Base-by-base conservation (phyloP, 148 eudicot species). In the Rhododendron mucronatum region DNA sequence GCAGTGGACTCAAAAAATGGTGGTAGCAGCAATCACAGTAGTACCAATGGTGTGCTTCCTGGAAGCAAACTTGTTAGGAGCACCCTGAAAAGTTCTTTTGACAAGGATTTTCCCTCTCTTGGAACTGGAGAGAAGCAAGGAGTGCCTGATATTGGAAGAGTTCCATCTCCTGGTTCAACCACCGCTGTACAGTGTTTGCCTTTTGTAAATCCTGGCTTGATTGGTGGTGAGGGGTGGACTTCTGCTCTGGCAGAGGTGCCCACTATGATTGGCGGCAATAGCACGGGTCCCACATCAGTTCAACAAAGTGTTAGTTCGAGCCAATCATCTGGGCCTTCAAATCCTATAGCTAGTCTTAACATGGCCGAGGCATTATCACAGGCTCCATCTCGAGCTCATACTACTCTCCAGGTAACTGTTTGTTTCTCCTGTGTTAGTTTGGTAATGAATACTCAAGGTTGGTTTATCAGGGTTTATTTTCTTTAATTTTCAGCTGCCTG, bases 301-400 rank as follows among this genome's bases (percentile, higher is more conserved):
- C 86, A 77, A 67, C 89, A 84, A 88, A 33, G 76, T 4, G 15
- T 82, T 80, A 80, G 47, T 85, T 55, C 89, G 11, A 61, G 85
- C 80, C 75, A 92, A 45, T 21, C 86, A 2, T 86, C 93, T 47
- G 86, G 87, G 61, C 78, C 88, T 78, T 90, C 91, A 37, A 89
- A 86, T 84, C 41, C 89, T 23, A 80, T 85, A 39, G 82, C 83
- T 78, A 94, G 94, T 87, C 96, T 91, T 80, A 95, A 93, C 82
- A 95, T 94, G 98, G 98, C 98, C 20, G 99, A 95, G 88, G 89
- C 98, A 74, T 88, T 94, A 88, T 90, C 94, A 41, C 99, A 95
- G 91, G 93, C 92, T 87, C 92, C 98, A 21, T 86, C 88, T 53
- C 93, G 90, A 84, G 88, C 91, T 85, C 92, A 80, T 77, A 87